Evolutionary conservation across 2,329 filamentous ascomycete species (phyloP).

Genomic region (Paradendryphiella salina): DNA sequence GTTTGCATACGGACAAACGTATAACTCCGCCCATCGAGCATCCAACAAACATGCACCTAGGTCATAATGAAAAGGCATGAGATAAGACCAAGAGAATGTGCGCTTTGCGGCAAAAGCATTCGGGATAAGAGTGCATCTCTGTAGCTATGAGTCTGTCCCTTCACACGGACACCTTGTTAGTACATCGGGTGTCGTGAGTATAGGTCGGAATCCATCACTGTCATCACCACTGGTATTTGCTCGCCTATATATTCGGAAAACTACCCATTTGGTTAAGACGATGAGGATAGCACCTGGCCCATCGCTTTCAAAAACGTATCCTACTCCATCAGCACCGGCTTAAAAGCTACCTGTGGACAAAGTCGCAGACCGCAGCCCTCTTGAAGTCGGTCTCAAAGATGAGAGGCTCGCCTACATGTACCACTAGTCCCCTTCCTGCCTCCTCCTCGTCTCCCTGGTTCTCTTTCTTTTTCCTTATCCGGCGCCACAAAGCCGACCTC

Average conservation of each 20-base stretch:
- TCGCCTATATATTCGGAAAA: constrained; percentile 21
- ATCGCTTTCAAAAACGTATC: constrained; percentile 26
- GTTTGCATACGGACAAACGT: not conserved
- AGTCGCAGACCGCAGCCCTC: constrained; percentile 29
- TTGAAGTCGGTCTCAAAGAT: constrained; percentile 32
- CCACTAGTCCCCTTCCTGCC: constrained; percentile 45
- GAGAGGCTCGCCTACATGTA: constrained; percentile 46
- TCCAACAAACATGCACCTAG: no score
- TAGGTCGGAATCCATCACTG: no score
- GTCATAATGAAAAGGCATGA: not conserved
- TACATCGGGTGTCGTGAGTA: constrained; percentile 6
- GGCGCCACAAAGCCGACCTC: constrained; percentile 45
- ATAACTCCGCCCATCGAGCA: not conserved
- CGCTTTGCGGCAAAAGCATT: not conserved
- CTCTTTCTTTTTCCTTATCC: constrained; percentile 48
- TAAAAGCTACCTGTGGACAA: constrained; percentile 41
- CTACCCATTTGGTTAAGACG: constrained; percentile 14
- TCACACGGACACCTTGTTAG: not conserved
- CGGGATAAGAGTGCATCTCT: no score
- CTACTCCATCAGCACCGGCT: constrained; percentile 32
- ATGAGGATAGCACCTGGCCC: constrained; percentile 19
- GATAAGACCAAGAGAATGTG: not conserved
- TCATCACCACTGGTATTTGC: constrained; percentile 39
- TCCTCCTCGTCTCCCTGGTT: constrained; percentile 44
- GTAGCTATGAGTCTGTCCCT: no score